Conservation (phyloP, 1,139 yeast genomes). For the Pichia sp. region DNA sequence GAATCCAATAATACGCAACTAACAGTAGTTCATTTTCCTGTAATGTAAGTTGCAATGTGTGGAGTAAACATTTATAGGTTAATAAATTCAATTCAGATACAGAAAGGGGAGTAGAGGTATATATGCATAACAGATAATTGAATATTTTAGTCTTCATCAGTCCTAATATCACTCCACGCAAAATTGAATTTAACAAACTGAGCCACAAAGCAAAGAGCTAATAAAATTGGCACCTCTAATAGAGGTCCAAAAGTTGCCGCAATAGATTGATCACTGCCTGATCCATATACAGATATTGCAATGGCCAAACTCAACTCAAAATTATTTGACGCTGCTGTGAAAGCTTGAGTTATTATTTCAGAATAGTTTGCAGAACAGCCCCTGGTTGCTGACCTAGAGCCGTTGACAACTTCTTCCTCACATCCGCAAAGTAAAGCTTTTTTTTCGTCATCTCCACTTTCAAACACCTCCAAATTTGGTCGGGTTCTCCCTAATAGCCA, state of each 20-base stretch:
- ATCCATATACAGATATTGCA: constrained; percentile 51
- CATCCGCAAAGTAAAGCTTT: constrained; percentile 37
- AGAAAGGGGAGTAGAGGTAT: background rate
- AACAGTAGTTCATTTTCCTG: background rate
- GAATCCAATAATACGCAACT: background rate
- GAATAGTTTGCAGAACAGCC: constrained; percentile 41
- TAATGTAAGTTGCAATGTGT: background rate
- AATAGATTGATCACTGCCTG: constrained; percentile 49
- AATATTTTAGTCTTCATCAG: background rate
- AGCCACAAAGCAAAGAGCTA: constrained; percentile 42
- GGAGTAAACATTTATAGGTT: background rate
- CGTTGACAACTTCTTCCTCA: constrained; percentile 30
- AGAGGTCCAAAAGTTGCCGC: constrained; percentile 62
- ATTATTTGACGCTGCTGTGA: constrained; percentile 57
- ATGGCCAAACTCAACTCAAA: constrained; percentile 53
- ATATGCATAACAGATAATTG: background rate
- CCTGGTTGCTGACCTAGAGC: constrained; percentile 21
- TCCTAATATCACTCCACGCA: background rate
- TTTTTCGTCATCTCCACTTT: constrained; percentile 9
- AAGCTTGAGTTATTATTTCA: constrained; percentile 47
- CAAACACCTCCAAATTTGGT: constrained; percentile 6
- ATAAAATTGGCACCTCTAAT: constrained; percentile 50
- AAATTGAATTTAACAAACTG: constrained; percentile 21
- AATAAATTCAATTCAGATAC: background rate
- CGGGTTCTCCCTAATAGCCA: constrained; percentile 26